Percentiles rank a stretch among this genome's conserved stretches.
Conservation (phyloP, 2,329 filamentous ascomycete species). For the Didymella pomorum region DNA sequence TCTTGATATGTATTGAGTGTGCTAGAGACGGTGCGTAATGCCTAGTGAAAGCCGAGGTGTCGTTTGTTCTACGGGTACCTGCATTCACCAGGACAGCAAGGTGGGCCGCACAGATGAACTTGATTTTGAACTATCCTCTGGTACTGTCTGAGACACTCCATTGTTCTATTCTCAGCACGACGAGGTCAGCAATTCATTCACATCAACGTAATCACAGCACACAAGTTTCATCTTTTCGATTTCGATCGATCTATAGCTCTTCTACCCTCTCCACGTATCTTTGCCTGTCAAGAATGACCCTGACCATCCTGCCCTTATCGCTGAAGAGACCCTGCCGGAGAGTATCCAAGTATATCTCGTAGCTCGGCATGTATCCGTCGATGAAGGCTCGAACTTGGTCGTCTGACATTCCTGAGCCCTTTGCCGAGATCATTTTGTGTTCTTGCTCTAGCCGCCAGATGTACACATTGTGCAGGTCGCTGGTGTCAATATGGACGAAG, state of each 20-base stretch:
- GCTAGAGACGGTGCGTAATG: neutral
- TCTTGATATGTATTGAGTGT: neutral
- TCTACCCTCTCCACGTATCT: conserved; percentile 54
- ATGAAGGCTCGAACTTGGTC: conserved; percentile 81
- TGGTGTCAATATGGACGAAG: conserved; percentile 75
- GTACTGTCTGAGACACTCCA: neutral
- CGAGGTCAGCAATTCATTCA: neutral
- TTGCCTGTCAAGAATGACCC: conserved; percentile 59
- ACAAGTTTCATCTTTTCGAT: neutral
- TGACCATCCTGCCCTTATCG: conserved; percentile 57
- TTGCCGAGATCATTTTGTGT: conserved; percentile 68
- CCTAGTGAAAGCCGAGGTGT: neutral
- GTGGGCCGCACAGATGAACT: neutral
- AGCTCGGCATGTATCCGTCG: conserved; percentile 65
- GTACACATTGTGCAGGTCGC: conserved; percentile 78
- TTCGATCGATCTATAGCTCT: conserved; percentile 25
- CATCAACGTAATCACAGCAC: neutral
- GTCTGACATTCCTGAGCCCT: conserved; percentile 81
- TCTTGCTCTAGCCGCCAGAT: conserved; percentile 86
- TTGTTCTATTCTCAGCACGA: neutral
- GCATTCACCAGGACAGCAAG: neutral
- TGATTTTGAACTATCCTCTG: neutral
- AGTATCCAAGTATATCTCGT: conserved; percentile 63
- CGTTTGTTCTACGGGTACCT: neutral
- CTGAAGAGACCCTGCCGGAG: conserved; percentile 60